Percentiles rank a stretch among this genome's conserved stretches.
These are phyloP conservation scores for Posidonia australis DNA, from an alignment of 106 monocot species.

Conservation along the genomic window DNA sequence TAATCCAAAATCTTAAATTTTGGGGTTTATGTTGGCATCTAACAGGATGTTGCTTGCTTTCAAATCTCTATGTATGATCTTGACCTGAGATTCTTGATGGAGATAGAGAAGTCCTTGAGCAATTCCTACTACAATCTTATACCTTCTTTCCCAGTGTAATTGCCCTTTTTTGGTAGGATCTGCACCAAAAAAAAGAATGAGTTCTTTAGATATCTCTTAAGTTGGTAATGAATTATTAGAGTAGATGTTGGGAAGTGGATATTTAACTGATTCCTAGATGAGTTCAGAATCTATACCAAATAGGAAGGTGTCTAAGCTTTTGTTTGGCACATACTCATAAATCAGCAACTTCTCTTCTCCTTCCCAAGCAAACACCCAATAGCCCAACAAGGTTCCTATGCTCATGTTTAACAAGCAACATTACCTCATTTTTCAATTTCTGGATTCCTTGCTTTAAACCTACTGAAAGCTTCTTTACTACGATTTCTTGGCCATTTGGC, in stretches of 20 bases:
- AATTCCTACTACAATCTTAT: constrained; percentile 3
- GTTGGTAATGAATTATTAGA: too few relatives aligned
- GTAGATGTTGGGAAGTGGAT: too few relatives aligned
- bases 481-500: constrained; percentile 12
- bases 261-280: too few relatives aligned
- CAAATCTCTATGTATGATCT: constrained; percentile 5
- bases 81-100: constrained; percentile 4
- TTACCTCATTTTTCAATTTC: constrained; percentile 15
- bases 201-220: too few relatives aligned
- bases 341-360: constrained; percentile 14
- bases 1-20: constrained; percentile 9
- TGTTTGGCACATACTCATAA: constrained; percentile 1
- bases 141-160: background rate
- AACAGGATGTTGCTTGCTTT: constrained; percentile 8
- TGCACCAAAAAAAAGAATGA: background rate
- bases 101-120: constrained; percentile 8
- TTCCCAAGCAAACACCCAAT: constrained; percentile 12
- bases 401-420: constrained; percentile 10
- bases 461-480: constrained; percentile 3
- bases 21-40: background rate
- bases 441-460: background rate
- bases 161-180: background rate
- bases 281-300: constrained; percentile 9
- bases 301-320: constrained; percentile 2
- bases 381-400: constrained; percentile 19